Evolutionary conservation across 2,329 filamentous ascomycete species (phyloP), one percentile per base, ranked within the genome.

Genomic region (Trichocomaceae sp.): DNA sequence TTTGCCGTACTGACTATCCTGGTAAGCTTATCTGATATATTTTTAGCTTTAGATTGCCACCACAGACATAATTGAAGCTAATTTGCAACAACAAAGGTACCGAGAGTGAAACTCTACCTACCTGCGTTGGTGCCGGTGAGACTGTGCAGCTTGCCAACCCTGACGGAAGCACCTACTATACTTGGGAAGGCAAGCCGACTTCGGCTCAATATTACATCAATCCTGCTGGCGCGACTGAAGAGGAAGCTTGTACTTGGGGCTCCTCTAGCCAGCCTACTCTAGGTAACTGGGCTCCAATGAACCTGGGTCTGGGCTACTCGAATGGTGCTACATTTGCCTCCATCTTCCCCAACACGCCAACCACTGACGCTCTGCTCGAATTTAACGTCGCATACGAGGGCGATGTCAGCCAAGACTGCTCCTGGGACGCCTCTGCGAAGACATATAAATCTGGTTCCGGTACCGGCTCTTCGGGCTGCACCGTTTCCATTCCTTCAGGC

Each of bases 171-270:
- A 78, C 75, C 50, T 95, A 92, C 78, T 97, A 90, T 78, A 74
- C 78, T 58, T 95, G 89, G 88, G 63, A 88, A 65, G 82, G 82
- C 63, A 80, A 81, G 70, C 64, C 75, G 50, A 97, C 93, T 51
- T 91, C 89, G 47, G 91, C 91, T 45, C 93, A 97, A 76, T 97
- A 96, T 81, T 99, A 99, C 70, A 82, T 97, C 74, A 97, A 97
- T 82, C 87, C 87, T 64, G 80, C 83, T 63, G 90, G 90, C 58
- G 77, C 87, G 52, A 64, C 73, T 17, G 75, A 83, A 56, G 70
- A 83, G 61, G 74, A 91, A 12, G 88, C 83, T 50, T 99, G 93
- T 75, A 73, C 81, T 56, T 97, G 93, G 93, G 77, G 81, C 50
- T 78, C 78, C 19, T 77, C 83, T 57, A 84, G 71, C 54, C 66